Evolutionary conservation across 2,329 filamentous ascomycete genomes (phyloP).

Genomic region (Emydomyces testavorans): DNA sequence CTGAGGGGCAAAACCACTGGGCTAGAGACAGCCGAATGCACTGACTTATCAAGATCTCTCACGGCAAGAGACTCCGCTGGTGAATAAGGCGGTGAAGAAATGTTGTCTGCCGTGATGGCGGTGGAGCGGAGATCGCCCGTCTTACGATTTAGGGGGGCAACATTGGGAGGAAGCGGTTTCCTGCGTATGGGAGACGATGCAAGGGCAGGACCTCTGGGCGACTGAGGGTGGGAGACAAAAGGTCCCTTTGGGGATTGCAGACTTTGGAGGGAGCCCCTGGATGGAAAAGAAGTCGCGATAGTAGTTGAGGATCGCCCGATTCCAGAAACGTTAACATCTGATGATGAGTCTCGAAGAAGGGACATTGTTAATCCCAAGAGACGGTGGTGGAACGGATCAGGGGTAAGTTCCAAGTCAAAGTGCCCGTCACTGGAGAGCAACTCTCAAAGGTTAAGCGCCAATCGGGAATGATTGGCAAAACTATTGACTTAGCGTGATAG

Average conservation of each 20-base stretch:
- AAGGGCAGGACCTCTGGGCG: constrained; percentile 10
- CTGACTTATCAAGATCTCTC: constrained; percentile 34
- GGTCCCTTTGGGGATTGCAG: background rate
- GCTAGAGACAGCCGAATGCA: background rate
- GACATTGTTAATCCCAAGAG: constrained; percentile 6
- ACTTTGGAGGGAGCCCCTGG: background rate
- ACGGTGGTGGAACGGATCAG: constrained; percentile 6
- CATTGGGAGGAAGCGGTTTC: constrained; percentile 44
- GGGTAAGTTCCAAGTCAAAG: constrained; percentile 5
- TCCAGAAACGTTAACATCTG: constrained; percentile 1
- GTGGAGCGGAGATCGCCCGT: constrained; percentile 7
- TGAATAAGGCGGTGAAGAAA: constrained; percentile 19
- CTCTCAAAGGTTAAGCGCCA: background rate
- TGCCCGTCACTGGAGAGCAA: constrained; percentile 1
- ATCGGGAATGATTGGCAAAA: constrained; percentile 10
- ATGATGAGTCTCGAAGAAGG: constrained; percentile 3
- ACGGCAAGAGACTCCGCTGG: constrained; percentile 25
- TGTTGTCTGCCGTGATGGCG: background rate
- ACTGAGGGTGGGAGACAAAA: background rate
- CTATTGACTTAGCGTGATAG: constrained; percentile 8
- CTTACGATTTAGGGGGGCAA: constrained; percentile 35
- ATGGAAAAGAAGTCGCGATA: background rate
- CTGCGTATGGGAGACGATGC: constrained; percentile 38
- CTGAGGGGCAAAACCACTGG: background rate
- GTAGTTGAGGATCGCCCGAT: constrained; percentile 1